Conservation (phyloP, 1,284 basidiomycete genomes). For the Puccinia horiana region DNA sequence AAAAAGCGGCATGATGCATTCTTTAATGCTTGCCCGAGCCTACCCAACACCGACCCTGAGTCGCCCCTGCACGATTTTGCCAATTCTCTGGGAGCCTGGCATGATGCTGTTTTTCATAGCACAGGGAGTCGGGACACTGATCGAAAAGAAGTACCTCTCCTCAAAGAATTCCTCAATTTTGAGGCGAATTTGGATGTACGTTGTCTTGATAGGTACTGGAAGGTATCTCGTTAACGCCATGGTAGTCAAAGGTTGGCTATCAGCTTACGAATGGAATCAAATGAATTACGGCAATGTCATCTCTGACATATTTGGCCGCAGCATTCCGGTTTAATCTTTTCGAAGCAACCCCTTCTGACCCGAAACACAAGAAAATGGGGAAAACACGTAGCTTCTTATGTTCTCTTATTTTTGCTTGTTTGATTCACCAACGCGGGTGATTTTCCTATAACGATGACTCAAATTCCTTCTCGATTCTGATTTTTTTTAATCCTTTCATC, state of each 20-base stretch:
- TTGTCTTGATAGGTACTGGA: constrained; percentile 38
- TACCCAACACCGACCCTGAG: constrained; percentile 28
- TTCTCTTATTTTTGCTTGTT: neutral
- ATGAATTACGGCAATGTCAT: constrained; percentile 38
- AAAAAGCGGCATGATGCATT: constrained; percentile 42
- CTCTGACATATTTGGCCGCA: constrained; percentile 26
- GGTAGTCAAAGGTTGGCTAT: constrained; percentile 42
- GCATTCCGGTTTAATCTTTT: neutral
- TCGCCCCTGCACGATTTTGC: constrained; percentile 26
- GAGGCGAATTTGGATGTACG: constrained; percentile 33
- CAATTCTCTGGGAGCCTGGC: constrained; percentile 45
- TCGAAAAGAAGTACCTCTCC: constrained; percentile 24
- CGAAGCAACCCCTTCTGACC: neutral
- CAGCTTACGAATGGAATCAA: constrained; percentile 42
- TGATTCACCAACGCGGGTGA: neutral
- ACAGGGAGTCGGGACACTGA: constrained; percentile 28
- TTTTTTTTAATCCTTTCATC: neutral
- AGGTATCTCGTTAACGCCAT: constrained; percentile 34
- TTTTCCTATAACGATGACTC: neutral
- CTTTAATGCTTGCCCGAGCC: constrained; percentile 32
- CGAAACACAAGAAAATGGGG: neutral
- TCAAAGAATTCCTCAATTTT: neutral
- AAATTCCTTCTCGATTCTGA: neutral
- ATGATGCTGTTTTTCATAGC: constrained; percentile 47
- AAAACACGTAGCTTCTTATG: neutral